Base-by-base conservation (phyloP, 768 basidiomycete species). In the Mycena galopus region DNA sequence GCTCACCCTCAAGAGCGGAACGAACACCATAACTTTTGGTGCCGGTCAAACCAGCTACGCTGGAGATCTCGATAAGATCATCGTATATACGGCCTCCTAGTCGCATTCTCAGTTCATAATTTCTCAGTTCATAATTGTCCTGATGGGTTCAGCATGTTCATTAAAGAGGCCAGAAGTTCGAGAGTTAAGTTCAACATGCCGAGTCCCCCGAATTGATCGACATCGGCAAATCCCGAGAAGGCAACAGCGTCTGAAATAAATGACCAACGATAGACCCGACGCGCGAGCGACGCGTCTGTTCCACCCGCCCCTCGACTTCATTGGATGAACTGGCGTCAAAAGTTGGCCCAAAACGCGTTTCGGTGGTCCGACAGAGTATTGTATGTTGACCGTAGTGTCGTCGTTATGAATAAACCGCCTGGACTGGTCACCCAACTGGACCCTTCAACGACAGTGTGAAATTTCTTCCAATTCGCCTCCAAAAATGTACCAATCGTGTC, bases 391-490 rank as follows among this genome's bases (percentile, higher is more conserved):
- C 84, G 85, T 50, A 82, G 84, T 23, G 67, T 88, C n/a, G 79
- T 91, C 21, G 84, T 91, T 9, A 74, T 91, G 50, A 90, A 91
- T 76, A 93, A 93, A 77, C 91, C 91, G 4, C 84, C 89, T 4
- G 87, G 85, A 25, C 81, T 92, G 50, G 78, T 89, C 16, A 90
- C 88, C 67, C 91, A 92, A 79, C 77, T 85, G 60, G 77, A 79
- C 51, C 60, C 71, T 67, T 69, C 71, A 57, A 75, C 75, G 76
- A 65, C 67, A 64, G 72, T 73, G 72, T 69, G 72, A 60, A 64
- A 42, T 33, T 83, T 88, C 65, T 81, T 83, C 60, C 74, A 79
- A 65, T 76, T 85, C 53, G 77, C 85, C 30, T n/a, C 74, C 79
- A 42, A 75, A 84, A 85, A 81, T 67, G 56, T 79, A 72, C 77